Percentiles rank a stretch among this genome's conserved stretches.
phyloP scores from a whole-genome alignment of 495 filamentous ascomycete genomes.

The Melanomma pulvis-pyrius region DNA sequence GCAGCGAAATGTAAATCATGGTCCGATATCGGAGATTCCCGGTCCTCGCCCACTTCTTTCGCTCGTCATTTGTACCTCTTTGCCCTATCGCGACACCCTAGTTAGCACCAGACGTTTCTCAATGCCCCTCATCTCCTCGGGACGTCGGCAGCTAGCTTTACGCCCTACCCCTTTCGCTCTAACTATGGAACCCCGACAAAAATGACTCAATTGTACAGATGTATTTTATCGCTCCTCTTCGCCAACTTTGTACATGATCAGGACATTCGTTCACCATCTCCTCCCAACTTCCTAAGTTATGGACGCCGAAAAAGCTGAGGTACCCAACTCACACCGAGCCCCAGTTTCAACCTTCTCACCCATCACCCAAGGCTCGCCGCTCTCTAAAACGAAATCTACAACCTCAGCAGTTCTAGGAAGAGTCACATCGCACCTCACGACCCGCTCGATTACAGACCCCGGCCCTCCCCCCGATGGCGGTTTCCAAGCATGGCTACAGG shows the following conservation, averaged over 20 bases:
- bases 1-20: no score
- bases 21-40: background rate
- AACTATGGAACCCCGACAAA: background rate
- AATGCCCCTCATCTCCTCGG: conserved; percentile 9
- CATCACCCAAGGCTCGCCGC: background rate
- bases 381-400: conserved; percentile 9
- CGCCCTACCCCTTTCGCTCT: background rate
- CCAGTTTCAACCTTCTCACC: conserved; percentile 10
- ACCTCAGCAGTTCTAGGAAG: conserved; percentile 7
- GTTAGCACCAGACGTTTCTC: background rate
- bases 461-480: conserved; percentile 65
- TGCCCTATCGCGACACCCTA: background rate
- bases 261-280: background rate
- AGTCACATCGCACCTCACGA: conserved; percentile 23
- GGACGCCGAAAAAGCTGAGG: conserved; percentile 18
- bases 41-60: background rate
- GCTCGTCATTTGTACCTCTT: background rate
- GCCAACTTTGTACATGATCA: background rate
- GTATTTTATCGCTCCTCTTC: background rate
- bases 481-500: conserved; percentile 65
- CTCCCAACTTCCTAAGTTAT: background rate
- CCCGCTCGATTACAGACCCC: conserved; percentile 42
- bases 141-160: conserved; percentile 11
- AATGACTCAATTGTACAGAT: background rate
- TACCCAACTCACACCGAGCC: conserved; percentile 4